Evolutionary conservation across 2,329 filamentous ascomycete genomes (phyloP).

Genomic region (Fusarium proliferatum): DNA sequence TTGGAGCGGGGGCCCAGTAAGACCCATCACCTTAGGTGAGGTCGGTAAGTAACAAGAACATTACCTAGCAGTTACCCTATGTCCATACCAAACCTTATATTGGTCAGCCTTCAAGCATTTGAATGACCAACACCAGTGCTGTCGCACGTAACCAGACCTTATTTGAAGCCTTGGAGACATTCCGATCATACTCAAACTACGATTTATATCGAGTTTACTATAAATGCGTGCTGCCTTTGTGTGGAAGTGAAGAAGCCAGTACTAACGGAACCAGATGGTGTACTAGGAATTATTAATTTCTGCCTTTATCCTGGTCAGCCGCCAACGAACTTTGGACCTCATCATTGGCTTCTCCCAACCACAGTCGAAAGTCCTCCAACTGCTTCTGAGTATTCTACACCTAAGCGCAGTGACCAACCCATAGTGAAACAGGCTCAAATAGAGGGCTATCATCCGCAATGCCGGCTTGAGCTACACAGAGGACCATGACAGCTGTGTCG

Average conservation of each 20-base stretch:
- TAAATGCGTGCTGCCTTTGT: neutral
- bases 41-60: neutral
- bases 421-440: slow-evolving; percentile 16
- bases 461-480: slow-evolving; percentile 39
- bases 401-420: neutral
- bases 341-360: slow-evolving; percentile 24
- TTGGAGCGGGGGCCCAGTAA: neutral
- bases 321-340: slow-evolving; percentile 34
- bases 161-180: neutral
- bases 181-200: neutral
- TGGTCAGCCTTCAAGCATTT: neutral
- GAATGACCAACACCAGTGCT: neutral
- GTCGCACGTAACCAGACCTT: neutral
- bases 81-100: neutral
- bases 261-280: slow-evolving; percentile 2
- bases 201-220: neutral
- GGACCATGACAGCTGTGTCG: slow-evolving; percentile 43
- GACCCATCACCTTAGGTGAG: neutral
- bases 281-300: slow-evolving; percentile 44
- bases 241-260: neutral
- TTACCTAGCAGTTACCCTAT: neutral
- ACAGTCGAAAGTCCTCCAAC: slow-evolving; percentile 1
- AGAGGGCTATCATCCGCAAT: slow-evolving; percentile 35
- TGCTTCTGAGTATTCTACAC: neutral
- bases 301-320: slow-evolving; percentile 42